Evolutionary conservation across 495 filamentous ascomycete genomes (phyloP), one percentile per base, ranked within the genome.

Genomic region (Xylaria bambusicola): DNA sequence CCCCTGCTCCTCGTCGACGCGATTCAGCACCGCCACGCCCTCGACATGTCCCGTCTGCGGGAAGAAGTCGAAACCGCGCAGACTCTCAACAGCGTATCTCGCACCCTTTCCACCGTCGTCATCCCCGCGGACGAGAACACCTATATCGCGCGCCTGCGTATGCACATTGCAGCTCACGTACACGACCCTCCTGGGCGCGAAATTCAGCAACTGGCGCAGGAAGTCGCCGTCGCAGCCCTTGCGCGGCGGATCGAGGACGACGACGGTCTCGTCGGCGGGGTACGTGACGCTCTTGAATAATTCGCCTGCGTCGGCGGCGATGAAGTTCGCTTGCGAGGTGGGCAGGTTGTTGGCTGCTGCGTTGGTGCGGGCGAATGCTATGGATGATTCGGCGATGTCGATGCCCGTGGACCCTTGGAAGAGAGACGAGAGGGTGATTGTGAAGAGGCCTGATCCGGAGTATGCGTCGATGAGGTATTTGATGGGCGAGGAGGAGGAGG

Each of bases 131-230:
- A 96, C 90, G 73, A 97, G 74, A 31, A 90, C 79, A 0, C 91
- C 92, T 2, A 98, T 86, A 75, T 98, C 94, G 50, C 95, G 78
- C 33, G 94, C 95, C 77, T 98, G 94, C 20, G 94, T 97, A 67
- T 98, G 95, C 56, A 98, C 95, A 69, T 98, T 98, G 63, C 94
- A 98, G 56, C 89, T 93, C 20, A 98, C 94, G 68, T 98, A 98
- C 7, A 96, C 86, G 12, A 98, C 82, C 45, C 93, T 76, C 56
- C 79, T 79, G 5, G 94, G 94, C 46, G 78, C 86, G 63, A 85
- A 97, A 18, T 71, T 66, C 20, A 97, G 69, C 60, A 98, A 72
- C 78, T 98, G 94, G 20, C 76, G 62, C 27, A 98, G 73, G 72
- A 98, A 98, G 46, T 78, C 80, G 12, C 88, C 85, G 56, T 96